Evolutionary conservation across 1,284 basidiomycete species (phyloP).

Genomic region (Apiotrichum laibachii): DNA sequence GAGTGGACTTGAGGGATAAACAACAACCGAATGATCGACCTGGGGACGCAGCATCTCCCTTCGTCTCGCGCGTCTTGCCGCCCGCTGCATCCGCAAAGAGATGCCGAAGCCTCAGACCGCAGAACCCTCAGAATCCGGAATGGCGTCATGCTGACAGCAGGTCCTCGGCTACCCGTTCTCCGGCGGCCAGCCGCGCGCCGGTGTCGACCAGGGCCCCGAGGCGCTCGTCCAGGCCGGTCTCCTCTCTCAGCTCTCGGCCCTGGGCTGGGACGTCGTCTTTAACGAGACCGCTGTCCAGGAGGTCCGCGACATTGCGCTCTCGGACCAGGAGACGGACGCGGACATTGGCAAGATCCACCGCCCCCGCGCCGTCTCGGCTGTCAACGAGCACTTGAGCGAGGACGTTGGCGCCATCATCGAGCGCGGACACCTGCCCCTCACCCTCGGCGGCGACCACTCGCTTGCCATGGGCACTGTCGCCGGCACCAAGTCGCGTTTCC

Average conservation of each 20-base stretch:
- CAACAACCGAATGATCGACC: not conserved
- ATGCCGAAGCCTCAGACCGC: too few species aligned
- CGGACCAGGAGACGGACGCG: conserved; percentile 58
- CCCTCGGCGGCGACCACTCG: conserved; percentile 95
- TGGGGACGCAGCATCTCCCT: not conserved
- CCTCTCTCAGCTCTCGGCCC: conserved; percentile 66
- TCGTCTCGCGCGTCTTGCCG: not conserved
- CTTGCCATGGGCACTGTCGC: conserved; percentile 79
- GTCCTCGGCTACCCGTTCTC: conserved; percentile 70
- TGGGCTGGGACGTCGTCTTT: conserved; percentile 88
- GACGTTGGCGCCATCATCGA: conserved; percentile 71
- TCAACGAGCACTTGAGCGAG: conserved; percentile 74
- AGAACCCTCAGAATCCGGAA: too few species aligned
- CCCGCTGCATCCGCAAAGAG: too few species aligned
- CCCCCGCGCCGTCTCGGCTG: conserved; percentile 78
- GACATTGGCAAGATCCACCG: conserved; percentile 86
- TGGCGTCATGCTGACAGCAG: conserved; percentile 43
- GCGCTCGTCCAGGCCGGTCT: conserved; percentile 82
- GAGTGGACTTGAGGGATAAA: too few species aligned
- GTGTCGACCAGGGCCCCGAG: conserved; percentile 89
- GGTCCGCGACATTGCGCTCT: conserved; percentile 52
- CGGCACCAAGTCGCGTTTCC: conserved; percentile 54
- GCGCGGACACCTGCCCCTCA: conserved; percentile 79
- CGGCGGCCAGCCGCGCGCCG: conserved; percentile 62
- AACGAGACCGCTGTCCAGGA: conserved; percentile 82